A percentile compares a stretch with the other conserved stretches of the same genome.
Evolutionary conservation across 2,329 filamentous ascomycete species (phyloP).

Genomic region (Myriosclerotinia duriaeana): DNA sequence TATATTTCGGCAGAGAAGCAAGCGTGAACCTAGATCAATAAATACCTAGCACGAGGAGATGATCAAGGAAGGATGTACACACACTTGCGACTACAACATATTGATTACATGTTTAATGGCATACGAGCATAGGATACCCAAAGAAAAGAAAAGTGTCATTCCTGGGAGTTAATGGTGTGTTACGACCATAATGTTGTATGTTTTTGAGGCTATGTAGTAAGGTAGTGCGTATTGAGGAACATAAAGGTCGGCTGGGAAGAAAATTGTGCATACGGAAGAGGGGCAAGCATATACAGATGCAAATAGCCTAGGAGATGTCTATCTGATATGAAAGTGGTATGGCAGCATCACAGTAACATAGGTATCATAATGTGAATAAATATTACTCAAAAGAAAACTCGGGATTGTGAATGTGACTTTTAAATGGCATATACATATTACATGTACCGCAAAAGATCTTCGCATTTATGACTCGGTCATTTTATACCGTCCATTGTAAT

Average conservation of each 20-base stretch:
- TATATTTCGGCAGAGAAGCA: constrained; percentile 2
- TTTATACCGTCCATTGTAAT: no score
- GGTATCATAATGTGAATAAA: background rate
- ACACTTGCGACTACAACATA: background rate
- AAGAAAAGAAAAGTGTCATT: background rate
- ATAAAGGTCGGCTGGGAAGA: background rate
- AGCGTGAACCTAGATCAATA: constrained; percentile 9
- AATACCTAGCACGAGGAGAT: background rate
- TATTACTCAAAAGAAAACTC: no score
- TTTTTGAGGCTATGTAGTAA: background rate
- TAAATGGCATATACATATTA: no score
- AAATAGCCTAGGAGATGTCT: background rate
- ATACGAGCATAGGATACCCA: constrained; percentile 12
- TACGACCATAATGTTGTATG: background rate
- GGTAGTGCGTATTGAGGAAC: background rate
- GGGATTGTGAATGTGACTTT: background rate
- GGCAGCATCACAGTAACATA: background rate
- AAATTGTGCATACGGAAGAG: background rate
- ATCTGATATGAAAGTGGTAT: background rate
- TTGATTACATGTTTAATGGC: background rate
- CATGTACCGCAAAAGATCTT: no score
- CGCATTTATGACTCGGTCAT: no score
- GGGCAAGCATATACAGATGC: background rate
- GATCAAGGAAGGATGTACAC: background rate
- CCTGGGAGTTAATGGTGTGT: background rate